Evolutionary conservation across 1,139 yeast genomes (phyloP).

Genomic region (Kurtzmaniella natalensis): DNA sequence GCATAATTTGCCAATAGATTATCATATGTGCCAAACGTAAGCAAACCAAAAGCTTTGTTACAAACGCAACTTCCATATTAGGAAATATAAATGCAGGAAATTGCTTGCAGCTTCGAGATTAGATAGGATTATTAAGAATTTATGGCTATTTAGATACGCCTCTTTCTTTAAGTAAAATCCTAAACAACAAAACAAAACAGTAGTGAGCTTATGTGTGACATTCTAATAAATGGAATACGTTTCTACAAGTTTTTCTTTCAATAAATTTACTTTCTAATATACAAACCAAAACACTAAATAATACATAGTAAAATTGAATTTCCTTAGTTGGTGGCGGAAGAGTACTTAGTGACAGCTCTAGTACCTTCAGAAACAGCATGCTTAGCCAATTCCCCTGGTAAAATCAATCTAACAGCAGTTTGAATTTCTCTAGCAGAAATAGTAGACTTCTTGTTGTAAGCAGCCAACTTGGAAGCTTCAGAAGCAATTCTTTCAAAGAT

Average conservation of each 20-base stretch:
- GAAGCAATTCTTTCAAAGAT: slow-evolving; percentile 83
- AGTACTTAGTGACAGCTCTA: slow-evolving; percentile 94
- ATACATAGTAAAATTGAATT: slow-evolving; percentile 7
- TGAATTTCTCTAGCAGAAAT: slow-evolving; percentile 94
- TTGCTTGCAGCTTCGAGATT: too few relatives aligned
- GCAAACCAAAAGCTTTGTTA: too few relatives aligned
- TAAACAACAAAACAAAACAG: too few relatives aligned
- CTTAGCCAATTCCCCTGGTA: slow-evolving; percentile 95
- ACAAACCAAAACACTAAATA: slow-evolving; percentile 7
- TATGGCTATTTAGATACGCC: too few relatives aligned
- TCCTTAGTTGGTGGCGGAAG: slow-evolving; percentile 50
- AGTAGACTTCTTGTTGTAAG: slow-evolving; percentile 93
- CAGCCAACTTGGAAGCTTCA: slow-evolving; percentile 93
- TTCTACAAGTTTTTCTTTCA: slow-evolving; percentile 15
- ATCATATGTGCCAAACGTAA: too few relatives aligned
- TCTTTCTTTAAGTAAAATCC: too few relatives aligned
- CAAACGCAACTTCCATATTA: too few relatives aligned
- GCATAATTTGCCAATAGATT: too few relatives aligned
- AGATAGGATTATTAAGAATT: too few relatives aligned
- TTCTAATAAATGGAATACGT: too few relatives aligned
- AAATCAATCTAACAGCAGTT: slow-evolving; percentile 90
- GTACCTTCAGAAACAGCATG: slow-evolving; percentile 96
- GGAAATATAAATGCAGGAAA: too few relatives aligned
- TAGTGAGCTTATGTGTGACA: too few relatives aligned
- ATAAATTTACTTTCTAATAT: slow-evolving; percentile 11